A percentile compares a stretch with the other conserved stretches of the same genome.
Evolutionary conservation across 176 grass and related monocot genomes (phyloP).

Genomic region (Carex kokanica): DNA sequence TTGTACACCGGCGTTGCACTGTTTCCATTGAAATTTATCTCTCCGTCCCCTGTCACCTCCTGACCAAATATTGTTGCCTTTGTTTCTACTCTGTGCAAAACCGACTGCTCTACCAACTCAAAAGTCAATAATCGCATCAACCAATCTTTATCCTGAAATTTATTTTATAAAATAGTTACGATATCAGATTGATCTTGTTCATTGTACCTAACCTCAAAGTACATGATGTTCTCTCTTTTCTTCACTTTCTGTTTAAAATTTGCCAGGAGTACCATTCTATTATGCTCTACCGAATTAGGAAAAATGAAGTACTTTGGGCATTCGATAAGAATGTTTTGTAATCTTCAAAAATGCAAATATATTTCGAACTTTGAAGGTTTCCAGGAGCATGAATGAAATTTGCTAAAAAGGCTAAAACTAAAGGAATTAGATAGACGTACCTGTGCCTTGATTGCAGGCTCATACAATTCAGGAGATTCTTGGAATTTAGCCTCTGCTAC

Average conservation of each 20-base stretch:
- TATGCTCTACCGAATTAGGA: neutral
- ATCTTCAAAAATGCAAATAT: neutral
- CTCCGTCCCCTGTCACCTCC: slow-evolving; percentile 51
- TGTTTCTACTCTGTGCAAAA: slow-evolving; percentile 54
- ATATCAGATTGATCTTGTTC: neutral
- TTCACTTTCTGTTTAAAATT: neutral
- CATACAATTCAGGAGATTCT: slow-evolving; percentile 50
- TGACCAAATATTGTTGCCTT: slow-evolving; percentile 84
- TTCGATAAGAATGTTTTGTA: neutral
- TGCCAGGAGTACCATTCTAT: neutral
- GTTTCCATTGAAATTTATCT: slow-evolving; percentile 10
- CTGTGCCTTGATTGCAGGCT: slow-evolving; percentile 60
- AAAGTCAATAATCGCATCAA: slow-evolving; percentile 80
- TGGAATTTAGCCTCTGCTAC: slow-evolving; percentile 93
- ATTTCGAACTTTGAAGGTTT: neutral
- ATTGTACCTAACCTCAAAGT: neutral
- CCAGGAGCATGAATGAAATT: neutral
- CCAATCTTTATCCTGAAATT: slow-evolving; percentile 49
- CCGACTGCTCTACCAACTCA: slow-evolving; percentile 46
- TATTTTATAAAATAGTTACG: neutral
- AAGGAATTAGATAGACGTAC: slow-evolving; percentile 22
- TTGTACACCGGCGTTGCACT: slow-evolving; percentile 46
- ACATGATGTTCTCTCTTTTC: neutral
- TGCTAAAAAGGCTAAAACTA: neutral
- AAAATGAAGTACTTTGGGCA: neutral